These are phyloP conservation scores for Cicer pinnatifidum DNA, from an alignment of 306 rosid species.

Conservation along the genomic window DNA sequence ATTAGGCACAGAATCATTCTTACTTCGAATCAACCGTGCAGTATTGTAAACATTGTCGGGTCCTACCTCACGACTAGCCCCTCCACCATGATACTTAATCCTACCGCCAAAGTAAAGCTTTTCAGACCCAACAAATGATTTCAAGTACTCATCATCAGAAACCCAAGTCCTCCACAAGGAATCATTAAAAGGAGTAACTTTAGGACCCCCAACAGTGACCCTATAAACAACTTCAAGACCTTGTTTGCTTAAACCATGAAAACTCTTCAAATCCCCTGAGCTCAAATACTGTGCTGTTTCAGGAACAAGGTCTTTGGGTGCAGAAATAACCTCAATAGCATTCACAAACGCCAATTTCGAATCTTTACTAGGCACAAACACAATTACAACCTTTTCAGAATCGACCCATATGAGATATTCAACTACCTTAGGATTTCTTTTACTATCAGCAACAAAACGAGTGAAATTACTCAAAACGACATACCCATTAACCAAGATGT, in stretches of 20 bases:
- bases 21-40: conserved; percentile 74
- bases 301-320: conserved; percentile 82
- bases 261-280: conserved; percentile 36
- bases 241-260: conserved; percentile 61
- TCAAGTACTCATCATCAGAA: conserved; percentile 68
- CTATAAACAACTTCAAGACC: conserved; percentile 76
- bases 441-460: conserved; percentile 2
- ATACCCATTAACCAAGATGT: conserved; percentile 62
- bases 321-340: conserved; percentile 93
- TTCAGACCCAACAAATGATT: conserved; percentile 54
- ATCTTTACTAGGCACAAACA: conserved; percentile 60
- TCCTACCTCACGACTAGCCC: conserved; percentile 86
- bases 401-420: conserved; percentile 70
- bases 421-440: conserved; percentile 49
- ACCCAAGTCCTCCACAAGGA: conserved; percentile 92
- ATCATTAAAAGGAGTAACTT: conserved; percentile 93
- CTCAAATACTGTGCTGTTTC: conserved; percentile 58
- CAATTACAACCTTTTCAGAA: conserved; percentile 56
- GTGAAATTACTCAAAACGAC: conserved; percentile 60
- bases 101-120: conserved; percentile 72
- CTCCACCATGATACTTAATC: conserved; percentile 68
- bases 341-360: conserved; percentile 74
- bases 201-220: conserved; percentile 82
- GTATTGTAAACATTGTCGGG: conserved; percentile 88
- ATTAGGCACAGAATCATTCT: conserved; percentile 61